These are phyloP conservation scores for Orobanche coerulescens DNA, from an alignment of 257 asterid species.

Conservation along the genomic window DNA sequence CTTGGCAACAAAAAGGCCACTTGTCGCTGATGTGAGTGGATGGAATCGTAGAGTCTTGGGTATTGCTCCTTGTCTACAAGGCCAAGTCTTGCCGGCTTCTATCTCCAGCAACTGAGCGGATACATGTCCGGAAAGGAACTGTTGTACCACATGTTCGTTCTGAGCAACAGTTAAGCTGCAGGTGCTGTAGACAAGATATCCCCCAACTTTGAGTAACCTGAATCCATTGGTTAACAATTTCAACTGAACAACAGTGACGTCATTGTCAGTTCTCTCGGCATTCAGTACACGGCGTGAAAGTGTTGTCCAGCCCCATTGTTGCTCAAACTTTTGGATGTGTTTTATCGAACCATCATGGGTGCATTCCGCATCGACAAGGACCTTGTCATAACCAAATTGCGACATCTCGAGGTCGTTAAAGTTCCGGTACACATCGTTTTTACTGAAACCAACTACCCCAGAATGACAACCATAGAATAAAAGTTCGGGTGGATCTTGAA, in stretches of 20 bases:
- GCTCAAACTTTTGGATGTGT: conserved; percentile 88
- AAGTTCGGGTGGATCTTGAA: conserved; percentile 78
- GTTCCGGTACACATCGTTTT: conserved; percentile 35
- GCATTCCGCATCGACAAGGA: conserved; percentile 97
- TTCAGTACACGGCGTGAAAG: conserved; percentile 82
- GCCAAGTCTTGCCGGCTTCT: conserved; percentile 61
- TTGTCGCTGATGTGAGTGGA: conserved; percentile 66
- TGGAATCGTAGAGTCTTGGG: conserved; percentile 70
- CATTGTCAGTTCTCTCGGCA: conserved; percentile 79
- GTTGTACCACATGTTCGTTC: conserved; percentile 80
- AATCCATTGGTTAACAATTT: conserved; percentile 78
- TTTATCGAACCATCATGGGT: conserved; percentile 91
- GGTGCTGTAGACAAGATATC: conserved; percentile 91
- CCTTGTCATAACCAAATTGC: conserved; percentile 79
- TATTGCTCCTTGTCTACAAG: conserved; percentile 55
- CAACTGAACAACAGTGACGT: conserved; percentile 71
- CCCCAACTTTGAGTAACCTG: conserved; percentile 71
- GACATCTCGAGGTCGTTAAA: conserved; percentile 31
- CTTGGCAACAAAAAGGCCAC: conserved; percentile 86
- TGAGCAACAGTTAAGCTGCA: conserved; percentile 92
- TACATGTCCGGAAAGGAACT: conserved; percentile 56
- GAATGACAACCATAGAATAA: conserved; percentile 66
- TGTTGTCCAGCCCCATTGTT: conserved; percentile 97
- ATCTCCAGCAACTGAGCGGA: conserved; percentile 72
- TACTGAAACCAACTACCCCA: conserved; percentile 77